A percentile compares a stretch with the other conserved stretches of the same genome.
phyloP scores from a whole-genome alignment of 78 protist species.

The Dictyostelium intermedium region DNA sequence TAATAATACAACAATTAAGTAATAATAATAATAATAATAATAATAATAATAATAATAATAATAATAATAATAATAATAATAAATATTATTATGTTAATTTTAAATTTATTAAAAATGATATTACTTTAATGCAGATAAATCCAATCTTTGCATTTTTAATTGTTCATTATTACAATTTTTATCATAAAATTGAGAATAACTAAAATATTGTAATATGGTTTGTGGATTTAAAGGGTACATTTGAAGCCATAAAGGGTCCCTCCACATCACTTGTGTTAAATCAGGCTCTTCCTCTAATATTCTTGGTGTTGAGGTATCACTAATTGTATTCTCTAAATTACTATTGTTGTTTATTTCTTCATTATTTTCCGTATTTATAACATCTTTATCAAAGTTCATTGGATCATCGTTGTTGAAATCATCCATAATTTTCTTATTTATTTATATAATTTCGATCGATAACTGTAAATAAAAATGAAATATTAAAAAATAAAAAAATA shows the following conservation, averaged over 20 bases:
- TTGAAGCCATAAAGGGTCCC: constrained; percentile 64
- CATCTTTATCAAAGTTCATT: not conserved
- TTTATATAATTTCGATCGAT: no score
- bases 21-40: no score
- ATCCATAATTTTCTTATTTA: not conserved
- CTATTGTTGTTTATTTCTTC: not conserved
- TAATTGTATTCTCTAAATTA: not conserved
- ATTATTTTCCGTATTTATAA: not conserved
- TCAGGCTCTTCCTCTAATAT: constrained; percentile 13
- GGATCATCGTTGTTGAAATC: not conserved
- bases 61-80: not conserved
- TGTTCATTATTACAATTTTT: constrained; percentile 65
- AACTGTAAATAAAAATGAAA: not conserved
- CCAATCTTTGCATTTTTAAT: constrained; percentile 72
- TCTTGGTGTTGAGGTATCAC: not conserved
- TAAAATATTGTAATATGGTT: constrained; percentile 22
- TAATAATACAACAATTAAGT: no score
- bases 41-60: no score
- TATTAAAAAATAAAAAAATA: not conserved
- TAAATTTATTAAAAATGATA: no score
- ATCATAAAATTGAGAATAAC: constrained; percentile 64
- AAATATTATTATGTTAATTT: no score
- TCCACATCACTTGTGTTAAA: constrained; percentile 71
- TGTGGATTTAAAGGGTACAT: constrained; percentile 21
- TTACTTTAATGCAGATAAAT: constrained; percentile 63